Conservation (phyloP, 306 rosid species). For the Rosa multiflora region DNA sequence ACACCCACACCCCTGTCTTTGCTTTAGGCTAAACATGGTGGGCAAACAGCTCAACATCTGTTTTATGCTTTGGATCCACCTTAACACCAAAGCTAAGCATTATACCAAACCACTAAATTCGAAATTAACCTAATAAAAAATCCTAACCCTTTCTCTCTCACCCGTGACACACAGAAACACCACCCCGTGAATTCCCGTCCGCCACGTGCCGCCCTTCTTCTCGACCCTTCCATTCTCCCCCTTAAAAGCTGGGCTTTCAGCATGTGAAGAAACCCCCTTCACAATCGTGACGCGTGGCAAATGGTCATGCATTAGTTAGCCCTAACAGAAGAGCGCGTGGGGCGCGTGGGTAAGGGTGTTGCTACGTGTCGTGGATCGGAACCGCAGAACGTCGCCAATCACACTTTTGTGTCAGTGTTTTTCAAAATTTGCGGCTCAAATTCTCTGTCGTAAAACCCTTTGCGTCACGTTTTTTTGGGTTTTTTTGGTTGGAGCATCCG, state of each 20-base stretch:
- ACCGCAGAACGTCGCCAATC: conserved; percentile 26
- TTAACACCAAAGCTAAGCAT: neutral
- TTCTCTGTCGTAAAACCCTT: neutral
- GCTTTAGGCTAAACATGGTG: conserved; percentile 1
- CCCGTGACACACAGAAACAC: conserved; percentile 57
- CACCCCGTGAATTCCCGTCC: conserved; percentile 51
- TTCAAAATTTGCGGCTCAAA: conserved; percentile 28
- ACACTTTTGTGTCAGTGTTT: neutral
- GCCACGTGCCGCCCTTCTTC: conserved; percentile 43
- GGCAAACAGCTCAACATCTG: conserved; percentile 12
- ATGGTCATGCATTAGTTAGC: conserved; percentile 4
- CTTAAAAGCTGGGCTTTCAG: conserved; percentile 13
- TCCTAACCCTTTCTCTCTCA: conserved; percentile 12
- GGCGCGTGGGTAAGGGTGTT: neutral
- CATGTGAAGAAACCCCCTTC: conserved; percentile 55
- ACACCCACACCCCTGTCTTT: neutral
- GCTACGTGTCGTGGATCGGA: conserved; percentile 34
- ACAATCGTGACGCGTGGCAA: neutral
- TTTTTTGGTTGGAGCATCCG: neutral
- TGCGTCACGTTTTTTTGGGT: neutral
- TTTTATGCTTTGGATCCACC: conserved; percentile 26
- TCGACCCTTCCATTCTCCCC: neutral
- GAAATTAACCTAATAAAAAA: conserved; percentile 7
- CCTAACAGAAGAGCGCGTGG: conserved; percentile 28
- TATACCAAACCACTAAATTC: conserved; percentile 2